phyloP scores from a whole-genome alignment of 345 rosid species.

The Citrus reticulata region DNA sequence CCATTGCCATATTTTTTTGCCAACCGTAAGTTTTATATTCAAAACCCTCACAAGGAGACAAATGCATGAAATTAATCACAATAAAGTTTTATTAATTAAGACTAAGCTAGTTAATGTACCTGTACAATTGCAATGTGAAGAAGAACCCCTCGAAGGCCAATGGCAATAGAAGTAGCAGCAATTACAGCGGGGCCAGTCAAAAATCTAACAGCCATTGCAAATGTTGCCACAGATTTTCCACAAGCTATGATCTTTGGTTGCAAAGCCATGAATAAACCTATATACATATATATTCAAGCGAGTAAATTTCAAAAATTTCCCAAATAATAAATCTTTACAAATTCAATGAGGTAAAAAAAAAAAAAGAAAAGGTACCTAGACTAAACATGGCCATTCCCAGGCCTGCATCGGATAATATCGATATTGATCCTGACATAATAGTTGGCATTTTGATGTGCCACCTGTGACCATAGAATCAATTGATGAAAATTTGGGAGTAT shows the following conservation, averaged over 20 bases:
- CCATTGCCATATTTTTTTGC: no score
- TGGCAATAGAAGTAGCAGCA: slow-evolving; percentile 21
- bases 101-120: background rate
- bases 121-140: slow-evolving; percentile 30
- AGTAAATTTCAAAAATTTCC: no score
- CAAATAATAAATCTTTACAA: no score
- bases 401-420: slow-evolving; percentile 25
- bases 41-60: no score
- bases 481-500: background rate
- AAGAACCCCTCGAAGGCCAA: slow-evolving; percentile 28
- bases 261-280: slow-evolving; percentile 26
- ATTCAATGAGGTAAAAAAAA: background rate
- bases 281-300: no score
- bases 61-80: background rate
- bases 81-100: no score
- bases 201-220: slow-evolving; percentile 27
- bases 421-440: slow-evolving; percentile 19
- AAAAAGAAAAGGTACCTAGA: slow-evolving; percentile 2
- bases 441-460: slow-evolving; percentile 28
- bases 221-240: slow-evolving; percentile 19
- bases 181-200: slow-evolving; percentile 23
- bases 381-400: slow-evolving; percentile 32
- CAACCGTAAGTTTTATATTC: no score
- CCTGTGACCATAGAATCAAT: background rate
- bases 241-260: slow-evolving; percentile 28